These are phyloP conservation scores for Eimeria nieschulzi DNA, from an alignment of 169 alveolate genomes.

Conservation along the genomic window DNA sequence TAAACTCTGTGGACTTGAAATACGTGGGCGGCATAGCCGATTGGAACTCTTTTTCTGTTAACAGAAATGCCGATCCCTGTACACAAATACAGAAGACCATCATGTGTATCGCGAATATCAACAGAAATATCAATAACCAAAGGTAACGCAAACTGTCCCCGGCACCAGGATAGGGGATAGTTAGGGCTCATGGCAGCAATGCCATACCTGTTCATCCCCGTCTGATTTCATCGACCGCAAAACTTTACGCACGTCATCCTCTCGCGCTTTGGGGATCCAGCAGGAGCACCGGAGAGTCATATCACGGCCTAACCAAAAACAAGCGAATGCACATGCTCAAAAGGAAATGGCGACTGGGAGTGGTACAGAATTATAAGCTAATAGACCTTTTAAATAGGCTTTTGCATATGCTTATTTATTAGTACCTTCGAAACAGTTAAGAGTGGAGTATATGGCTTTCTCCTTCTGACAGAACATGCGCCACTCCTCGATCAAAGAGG, in stretches of 20 bases:
- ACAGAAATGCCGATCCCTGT: constrained; percentile 86
- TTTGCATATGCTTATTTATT: background rate
- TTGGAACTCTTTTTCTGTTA: constrained; percentile 82
- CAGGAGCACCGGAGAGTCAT: constrained; percentile 95
- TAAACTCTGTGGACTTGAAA: constrained; percentile 93
- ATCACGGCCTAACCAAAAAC: constrained; percentile 75
- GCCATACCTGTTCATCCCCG: constrained; percentile 61
- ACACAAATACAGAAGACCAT: background rate
- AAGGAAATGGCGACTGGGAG: background rate
- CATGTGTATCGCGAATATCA: background rate
- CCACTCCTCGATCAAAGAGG: constrained; percentile 93
- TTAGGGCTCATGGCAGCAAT: background rate
- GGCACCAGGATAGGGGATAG: constrained; percentile 24
- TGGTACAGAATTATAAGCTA: background rate
- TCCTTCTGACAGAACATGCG: constrained; percentile 94
- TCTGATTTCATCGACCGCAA: constrained; percentile 80
- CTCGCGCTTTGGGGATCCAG: constrained; percentile 95
- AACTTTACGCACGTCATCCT: constrained; percentile 88
- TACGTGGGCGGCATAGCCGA: constrained; percentile 94
- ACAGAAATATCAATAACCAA: background rate
- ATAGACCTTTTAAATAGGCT: background rate
- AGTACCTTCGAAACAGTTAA: constrained; percentile 90
- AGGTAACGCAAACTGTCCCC: constrained; percentile 70
- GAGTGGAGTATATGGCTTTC: constrained; percentile 91
- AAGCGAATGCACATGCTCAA: too few relatives aligned